These are phyloP conservation scores for Aspergillus neotritici DNA, from an alignment of 2,329 filamentous ascomycete species.

Conservation along the genomic window DNA sequence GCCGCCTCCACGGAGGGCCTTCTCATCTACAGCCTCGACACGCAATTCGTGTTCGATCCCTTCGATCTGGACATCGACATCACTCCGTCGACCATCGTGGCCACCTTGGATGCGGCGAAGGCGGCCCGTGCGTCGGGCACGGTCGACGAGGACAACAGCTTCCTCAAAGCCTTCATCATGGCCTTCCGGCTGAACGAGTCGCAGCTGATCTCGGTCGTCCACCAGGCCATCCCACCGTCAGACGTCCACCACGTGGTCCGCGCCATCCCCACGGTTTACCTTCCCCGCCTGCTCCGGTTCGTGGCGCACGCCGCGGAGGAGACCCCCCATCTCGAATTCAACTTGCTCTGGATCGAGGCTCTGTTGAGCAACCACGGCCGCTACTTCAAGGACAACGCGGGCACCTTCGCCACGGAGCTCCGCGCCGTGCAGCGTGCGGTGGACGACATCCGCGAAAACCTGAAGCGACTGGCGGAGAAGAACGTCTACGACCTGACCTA, in stretches of 20 bases:
- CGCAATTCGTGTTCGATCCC: conserved; percentile 79
- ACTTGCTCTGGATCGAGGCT: conserved; percentile 84
- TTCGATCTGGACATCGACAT: conserved; percentile 94
- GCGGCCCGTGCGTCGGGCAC: conserved; percentile 36
- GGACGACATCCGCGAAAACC: conserved; percentile 71
- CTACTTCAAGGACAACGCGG: conserved; percentile 74
- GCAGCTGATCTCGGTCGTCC: conserved; percentile 74
- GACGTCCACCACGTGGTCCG: conserved; percentile 74
- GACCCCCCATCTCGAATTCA: conserved; percentile 91
- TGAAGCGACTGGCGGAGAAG: conserved; percentile 76
- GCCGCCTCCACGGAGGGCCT: conserved; percentile 92
- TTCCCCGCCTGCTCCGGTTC: conserved; percentile 77
- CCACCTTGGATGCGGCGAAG: conserved; percentile 57
- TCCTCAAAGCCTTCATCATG: conserved; percentile 91
- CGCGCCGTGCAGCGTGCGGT: conserved; percentile 77
- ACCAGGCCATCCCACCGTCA: conserved; percentile 69
- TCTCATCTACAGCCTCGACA: conserved; percentile 87
- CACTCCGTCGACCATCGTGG: conserved; percentile 76
- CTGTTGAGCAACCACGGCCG: conserved; percentile 74
- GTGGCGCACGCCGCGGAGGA: conserved; percentile 83
- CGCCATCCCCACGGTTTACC: conserved; percentile 76
- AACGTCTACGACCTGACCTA: conserved; percentile 89
- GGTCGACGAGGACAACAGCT: conserved; percentile 64
- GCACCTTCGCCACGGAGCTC: conserved; percentile 75
- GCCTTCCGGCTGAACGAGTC: conserved; percentile 90